phyloP scores from a whole-genome alignment of 23 red algal genomes.

The Porphyridium purpureum region DNA sequence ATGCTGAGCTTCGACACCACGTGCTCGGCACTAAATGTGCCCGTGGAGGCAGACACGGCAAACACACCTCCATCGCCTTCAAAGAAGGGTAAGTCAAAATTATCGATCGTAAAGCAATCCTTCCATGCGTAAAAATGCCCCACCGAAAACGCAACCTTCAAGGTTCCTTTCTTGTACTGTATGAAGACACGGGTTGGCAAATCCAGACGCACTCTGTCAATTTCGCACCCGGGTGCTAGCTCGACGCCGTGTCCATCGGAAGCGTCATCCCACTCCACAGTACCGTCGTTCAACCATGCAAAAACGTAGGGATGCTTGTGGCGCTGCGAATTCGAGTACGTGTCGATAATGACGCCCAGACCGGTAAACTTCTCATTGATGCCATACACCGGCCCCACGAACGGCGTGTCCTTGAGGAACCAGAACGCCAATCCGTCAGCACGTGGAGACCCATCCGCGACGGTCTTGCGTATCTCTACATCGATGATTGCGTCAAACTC shows the following conservation, averaged over 20 bases:
- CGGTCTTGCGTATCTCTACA: not conserved
- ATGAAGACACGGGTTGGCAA: constrained; percentile 1
- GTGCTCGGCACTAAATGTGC: constrained; percentile 3
- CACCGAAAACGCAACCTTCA: constrained; percentile 1
- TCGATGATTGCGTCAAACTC: not conserved
- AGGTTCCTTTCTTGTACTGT: not conserved
- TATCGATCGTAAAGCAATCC: not conserved
- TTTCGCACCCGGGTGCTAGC: not conserved
- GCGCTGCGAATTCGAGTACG: constrained; percentile 1
- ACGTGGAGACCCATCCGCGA: too few species aligned
- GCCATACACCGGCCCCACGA: not conserved
- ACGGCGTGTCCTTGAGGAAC: not conserved
- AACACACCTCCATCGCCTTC: constrained; percentile 2
- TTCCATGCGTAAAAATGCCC: not conserved
- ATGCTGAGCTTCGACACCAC: not conserved
- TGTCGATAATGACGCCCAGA: constrained; percentile 4
- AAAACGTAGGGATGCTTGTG: constrained; percentile 1
- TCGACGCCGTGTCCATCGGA: not conserved
- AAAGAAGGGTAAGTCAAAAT: constrained; percentile 4
- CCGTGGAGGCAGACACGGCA: constrained; percentile 8
- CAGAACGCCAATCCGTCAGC: constrained; percentile 10
- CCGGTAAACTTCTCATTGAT: constrained; percentile 9
- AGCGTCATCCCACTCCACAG: not conserved
- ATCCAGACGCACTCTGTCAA: constrained; percentile 1
- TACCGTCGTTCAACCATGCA: not conserved